Conservation (phyloP, 306 rosid genomes). For the Vigna unguiculata region DNA sequence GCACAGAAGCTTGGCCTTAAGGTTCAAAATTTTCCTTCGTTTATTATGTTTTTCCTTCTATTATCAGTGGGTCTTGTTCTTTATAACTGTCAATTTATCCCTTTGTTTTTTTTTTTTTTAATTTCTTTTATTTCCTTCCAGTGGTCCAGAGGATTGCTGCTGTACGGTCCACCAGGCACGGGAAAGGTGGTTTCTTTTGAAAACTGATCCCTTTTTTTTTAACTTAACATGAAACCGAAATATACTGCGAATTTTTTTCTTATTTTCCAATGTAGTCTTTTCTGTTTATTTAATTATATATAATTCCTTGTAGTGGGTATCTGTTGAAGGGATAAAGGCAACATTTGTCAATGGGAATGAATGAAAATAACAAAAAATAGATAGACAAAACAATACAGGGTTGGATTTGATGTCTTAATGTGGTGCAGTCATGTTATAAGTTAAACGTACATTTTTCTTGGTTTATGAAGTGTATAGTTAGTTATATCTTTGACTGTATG, state of each 20-base stretch:
- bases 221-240: neutral
- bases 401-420: neutral
- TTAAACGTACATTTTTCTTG: constrained; percentile 25
- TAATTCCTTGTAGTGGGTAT: neutral
- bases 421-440: neutral
- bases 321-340: constrained; percentile 5
- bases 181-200: constrained; percentile 70
- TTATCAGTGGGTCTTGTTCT: neutral
- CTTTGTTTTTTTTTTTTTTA: constrained; percentile 22
- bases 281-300: neutral
- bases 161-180: constrained; percentile 94
- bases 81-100: neutral
- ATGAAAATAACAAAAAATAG: neutral
- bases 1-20: constrained; percentile 73
- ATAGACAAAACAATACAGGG: neutral
- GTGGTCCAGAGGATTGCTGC: constrained; percentile 89
- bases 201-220: constrained; percentile 7
- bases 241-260: neutral
- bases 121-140: constrained; percentile 47
- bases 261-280: neutral
- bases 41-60: neutral
- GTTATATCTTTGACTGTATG: constrained; percentile 18
- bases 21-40: constrained; percentile 47
- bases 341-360: neutral
- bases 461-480: constrained; percentile 2